phyloP scores from a whole-genome alignment of 2,329 filamentous ascomycete genomes.

The Alternaria ethzedia region DNA sequence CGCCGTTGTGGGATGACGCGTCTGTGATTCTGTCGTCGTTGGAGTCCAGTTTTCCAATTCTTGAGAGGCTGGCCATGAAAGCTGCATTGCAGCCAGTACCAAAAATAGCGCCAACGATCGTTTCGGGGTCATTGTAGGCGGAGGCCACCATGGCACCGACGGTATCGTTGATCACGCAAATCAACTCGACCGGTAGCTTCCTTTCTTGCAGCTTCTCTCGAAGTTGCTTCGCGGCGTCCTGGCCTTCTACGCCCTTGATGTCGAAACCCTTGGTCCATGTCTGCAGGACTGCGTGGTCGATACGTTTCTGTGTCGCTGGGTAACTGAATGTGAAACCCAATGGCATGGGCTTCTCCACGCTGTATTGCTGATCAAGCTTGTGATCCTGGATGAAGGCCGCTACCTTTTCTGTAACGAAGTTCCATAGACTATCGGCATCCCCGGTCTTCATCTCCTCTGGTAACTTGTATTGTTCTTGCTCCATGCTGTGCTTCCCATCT shows the following conservation, averaged over 20 bases:
- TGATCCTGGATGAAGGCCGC: conserved; percentile 89
- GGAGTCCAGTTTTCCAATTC: conserved; percentile 74
- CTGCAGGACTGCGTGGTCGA: conserved; percentile 90
- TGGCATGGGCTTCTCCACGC: conserved; percentile 69
- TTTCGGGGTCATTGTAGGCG: conserved; percentile 81
- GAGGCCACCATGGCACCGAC: conserved; percentile 91
- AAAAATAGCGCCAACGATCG: conserved; percentile 91
- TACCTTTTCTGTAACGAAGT: conserved; percentile 91
- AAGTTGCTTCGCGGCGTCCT: conserved; percentile 89
- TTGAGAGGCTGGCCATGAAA: conserved; percentile 85
- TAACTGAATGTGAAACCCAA: conserved; percentile 97
- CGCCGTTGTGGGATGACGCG: not conserved
- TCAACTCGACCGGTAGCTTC: conserved; percentile 82
- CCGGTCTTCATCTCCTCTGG: conserved; percentile 91
- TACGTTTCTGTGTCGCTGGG: conserved; percentile 89
- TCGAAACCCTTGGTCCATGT: conserved; percentile 98
- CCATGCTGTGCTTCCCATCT: conserved; percentile 70
- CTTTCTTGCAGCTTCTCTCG: conserved; percentile 76
- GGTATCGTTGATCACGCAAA: conserved; percentile 90
- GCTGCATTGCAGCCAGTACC: conserved; percentile 93
- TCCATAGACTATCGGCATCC: conserved; percentile 85
- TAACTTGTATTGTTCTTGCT: conserved; percentile 95
- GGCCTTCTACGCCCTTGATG: conserved; percentile 86
- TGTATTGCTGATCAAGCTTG: conserved; percentile 68
- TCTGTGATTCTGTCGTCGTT: conserved; percentile 8